Evolutionary conservation across 2,329 filamentous ascomycete species (phyloP), one percentile per base, ranked within the genome.

Genomic region (Zymoseptoria ardabiliae): DNA sequence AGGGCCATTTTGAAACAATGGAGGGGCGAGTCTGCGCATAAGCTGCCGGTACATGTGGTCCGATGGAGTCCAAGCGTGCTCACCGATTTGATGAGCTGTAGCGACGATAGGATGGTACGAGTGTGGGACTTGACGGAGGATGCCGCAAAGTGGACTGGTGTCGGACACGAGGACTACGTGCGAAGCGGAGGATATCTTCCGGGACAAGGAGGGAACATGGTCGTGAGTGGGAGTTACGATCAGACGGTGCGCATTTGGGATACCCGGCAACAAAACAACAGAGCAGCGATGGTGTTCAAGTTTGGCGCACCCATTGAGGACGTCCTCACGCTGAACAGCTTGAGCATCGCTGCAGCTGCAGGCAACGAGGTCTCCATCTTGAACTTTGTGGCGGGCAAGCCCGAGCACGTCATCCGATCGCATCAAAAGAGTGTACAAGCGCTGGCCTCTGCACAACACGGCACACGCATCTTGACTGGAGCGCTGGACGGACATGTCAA

Each of bases 351-450:
- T 35, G 91, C 91, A 11, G 85, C 93, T 2, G 86, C 91, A 19
- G 92, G 90, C 59, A 95, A 90, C 70, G 85, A 89, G 63, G 90
- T 99, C 69, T 91, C 89, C 5, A 91, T 99, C 10, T 82, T 99
- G 62, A 94, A 99, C 73, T 83, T 99, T 51, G 88, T 97, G 17
- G 93, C 92, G 54, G 94, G 90, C 23, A 91, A 90, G 70, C 91
- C 93, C 4, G 79, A 96, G 59, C 88, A 91, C 67, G 80, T 96
- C 71, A 87, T 99, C 63, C 87, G 87, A 67, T 97, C 95, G 73
- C 94, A 99, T 75, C 94, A 99, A 72, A 99, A 97, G 84, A 96
- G 94, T 0, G 92, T 99, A 61, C 97, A 94, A 0, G 87, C 89
- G 7, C 81, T 99, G 57, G 87, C 88, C 55, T 79, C 95, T 35